Conservation (phyloP, 306 rosid species). For the Comarum palustre region DNA sequence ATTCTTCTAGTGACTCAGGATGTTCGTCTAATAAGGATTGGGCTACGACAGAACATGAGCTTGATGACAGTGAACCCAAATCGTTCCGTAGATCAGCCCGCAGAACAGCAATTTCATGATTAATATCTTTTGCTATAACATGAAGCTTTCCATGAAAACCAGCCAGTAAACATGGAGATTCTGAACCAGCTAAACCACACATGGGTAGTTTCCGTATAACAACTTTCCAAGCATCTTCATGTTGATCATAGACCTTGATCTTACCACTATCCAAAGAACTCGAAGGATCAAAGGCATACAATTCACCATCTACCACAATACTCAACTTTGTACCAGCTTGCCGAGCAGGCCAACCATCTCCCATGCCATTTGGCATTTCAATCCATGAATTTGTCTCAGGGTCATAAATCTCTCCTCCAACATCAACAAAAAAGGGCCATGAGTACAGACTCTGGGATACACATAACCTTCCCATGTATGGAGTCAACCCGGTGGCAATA, state of each 20-base stretch:
- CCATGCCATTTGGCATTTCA: slow-evolving; percentile 94
- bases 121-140: slow-evolving; percentile 77
- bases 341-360: slow-evolving; percentile 95
- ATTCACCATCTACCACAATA: slow-evolving; percentile 74
- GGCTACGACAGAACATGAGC: slow-evolving; percentile 33
- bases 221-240: slow-evolving; percentile 82
- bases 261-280: slow-evolving; percentile 68
- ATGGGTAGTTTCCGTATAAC: slow-evolving; percentile 78
- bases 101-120: slow-evolving; percentile 56
- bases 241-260: slow-evolving; percentile 84
- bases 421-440: slow-evolving; percentile 96
- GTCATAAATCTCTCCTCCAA: slow-evolving; percentile 91
- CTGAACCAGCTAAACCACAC: slow-evolving; percentile 72
- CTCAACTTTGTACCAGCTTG: slow-evolving; percentile 90
- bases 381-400: slow-evolving; percentile 78
- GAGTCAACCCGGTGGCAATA: slow-evolving; percentile 80
- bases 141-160: slow-evolving; percentile 88
- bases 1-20: slow-evolving; percentile 40
- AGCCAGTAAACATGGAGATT: slow-evolving; percentile 85
- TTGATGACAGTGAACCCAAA: slow-evolving; percentile 33
- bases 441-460: slow-evolving; percentile 89
- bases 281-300: slow-evolving; percentile 89
- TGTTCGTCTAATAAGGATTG: slow-evolving; percentile 30
- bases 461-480: slow-evolving; percentile 79
- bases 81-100: slow-evolving; percentile 52